A percentile compares a stretch with the other conserved stretches of the same genome.
These are phyloP conservation scores for Heterobasidion irregulare DNA, from an alignment of 1,284 basidiomycete genomes.

Conservation along the genomic window DNA sequence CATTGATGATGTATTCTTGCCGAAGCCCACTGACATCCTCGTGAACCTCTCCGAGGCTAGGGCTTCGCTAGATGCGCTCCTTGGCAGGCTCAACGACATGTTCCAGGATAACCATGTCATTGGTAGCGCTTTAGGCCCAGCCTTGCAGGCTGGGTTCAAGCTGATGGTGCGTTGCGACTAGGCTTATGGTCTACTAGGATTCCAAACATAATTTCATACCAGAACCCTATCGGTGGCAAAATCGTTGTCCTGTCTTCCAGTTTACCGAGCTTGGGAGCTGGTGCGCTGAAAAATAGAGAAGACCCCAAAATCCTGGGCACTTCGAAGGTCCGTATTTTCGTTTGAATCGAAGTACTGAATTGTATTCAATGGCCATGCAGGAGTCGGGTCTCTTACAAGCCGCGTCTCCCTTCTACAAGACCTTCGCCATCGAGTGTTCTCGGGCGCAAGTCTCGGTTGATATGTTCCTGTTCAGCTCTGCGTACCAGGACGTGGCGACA, in stretches of 20 bases:
- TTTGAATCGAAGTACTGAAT: background rate
- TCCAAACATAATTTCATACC: slow-evolving; percentile 1
- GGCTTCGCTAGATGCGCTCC: slow-evolving; percentile 74
- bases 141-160: slow-evolving; percentile 93
- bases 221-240: slow-evolving; percentile 81
- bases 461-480: slow-evolving; percentile 95
- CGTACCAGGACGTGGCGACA: slow-evolving; percentile 94
- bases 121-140: slow-evolving; percentile 94
- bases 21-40: slow-evolving; percentile 92
- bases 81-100: slow-evolving; percentile 88
- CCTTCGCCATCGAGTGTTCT: slow-evolving; percentile 98
- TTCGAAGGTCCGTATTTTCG: slow-evolving; percentile 56
- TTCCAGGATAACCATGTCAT: slow-evolving; percentile 90
- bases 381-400: slow-evolving; percentile 86
- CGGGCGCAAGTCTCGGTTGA: slow-evolving; percentile 96
- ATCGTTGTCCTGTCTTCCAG: slow-evolving; percentile 86
- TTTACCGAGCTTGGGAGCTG: slow-evolving; percentile 84
- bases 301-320: slow-evolving; percentile 96
- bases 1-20: slow-evolving; percentile 94
- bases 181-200: slow-evolving; percentile 11
- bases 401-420: slow-evolving; percentile 95
- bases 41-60: slow-evolving; percentile 89
- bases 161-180: slow-evolving; percentile 52
- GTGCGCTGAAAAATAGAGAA: slow-evolving; percentile 92
- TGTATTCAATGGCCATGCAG: slow-evolving; percentile 22